Conservation (phyloP, 805 yeast genomes). For the Dipodascus albidus region DNA sequence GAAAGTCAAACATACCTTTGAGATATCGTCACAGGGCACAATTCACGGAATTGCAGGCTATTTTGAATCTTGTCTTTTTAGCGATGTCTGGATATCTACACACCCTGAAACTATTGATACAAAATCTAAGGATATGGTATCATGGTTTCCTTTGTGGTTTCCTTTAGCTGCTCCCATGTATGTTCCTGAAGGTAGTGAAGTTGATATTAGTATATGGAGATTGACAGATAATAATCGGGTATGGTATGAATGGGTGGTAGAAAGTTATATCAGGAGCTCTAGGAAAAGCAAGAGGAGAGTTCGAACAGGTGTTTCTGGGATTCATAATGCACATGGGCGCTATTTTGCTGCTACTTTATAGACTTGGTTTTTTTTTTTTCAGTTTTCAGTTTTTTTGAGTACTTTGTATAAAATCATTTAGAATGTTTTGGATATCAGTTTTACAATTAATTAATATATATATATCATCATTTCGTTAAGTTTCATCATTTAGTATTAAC, state of each 20-base stretch:
- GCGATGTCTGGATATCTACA: constrained; percentile 43
- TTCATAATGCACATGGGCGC: constrained; percentile 8
- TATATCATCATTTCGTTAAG: not conserved
- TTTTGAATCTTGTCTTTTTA: constrained; percentile 61
- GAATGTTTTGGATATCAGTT: no score
- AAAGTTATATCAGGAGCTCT: constrained; percentile 32
- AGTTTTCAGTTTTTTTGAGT: not conserved
- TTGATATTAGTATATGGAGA: constrained; percentile 42
- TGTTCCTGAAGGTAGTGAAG: constrained; percentile 41
- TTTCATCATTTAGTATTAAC: not conserved
- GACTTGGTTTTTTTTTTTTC: not conserved
- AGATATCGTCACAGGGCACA: constrained; percentile 37
- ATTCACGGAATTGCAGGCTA: constrained; percentile 69
- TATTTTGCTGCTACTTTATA: not conserved
- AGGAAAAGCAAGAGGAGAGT: constrained; percentile 10
- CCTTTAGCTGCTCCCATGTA: constrained; percentile 46
- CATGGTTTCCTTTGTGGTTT: constrained; percentile 63
- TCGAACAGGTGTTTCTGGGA: constrained; percentile 9
- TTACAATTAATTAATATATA: not conserved
- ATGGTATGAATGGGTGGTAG: constrained; percentile 63
- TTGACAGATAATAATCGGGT: constrained; percentile 30
- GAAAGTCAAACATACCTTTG: constrained; percentile 29
- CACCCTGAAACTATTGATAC: constrained; percentile 28
- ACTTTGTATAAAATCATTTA: no score
- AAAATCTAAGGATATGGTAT: constrained; percentile 34